phyloP scores from a whole-genome alignment of 2,329 filamentous ascomycete species.

The Lachnellula arida region DNA sequence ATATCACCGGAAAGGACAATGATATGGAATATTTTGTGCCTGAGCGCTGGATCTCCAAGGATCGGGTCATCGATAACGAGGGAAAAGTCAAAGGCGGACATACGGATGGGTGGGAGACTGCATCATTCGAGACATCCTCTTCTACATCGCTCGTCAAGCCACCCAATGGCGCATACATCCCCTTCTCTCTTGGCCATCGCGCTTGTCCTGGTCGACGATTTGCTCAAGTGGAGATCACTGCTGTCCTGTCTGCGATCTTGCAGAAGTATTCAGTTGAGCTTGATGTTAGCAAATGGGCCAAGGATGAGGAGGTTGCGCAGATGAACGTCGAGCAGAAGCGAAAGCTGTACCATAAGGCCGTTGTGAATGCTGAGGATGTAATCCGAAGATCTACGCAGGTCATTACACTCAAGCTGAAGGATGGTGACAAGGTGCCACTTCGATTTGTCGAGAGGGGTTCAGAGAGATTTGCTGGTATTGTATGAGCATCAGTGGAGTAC shows the following conservation, averaged over 20 bases:
- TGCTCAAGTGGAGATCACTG: slow-evolving; percentile 34
- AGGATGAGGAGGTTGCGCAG: slow-evolving; percentile 21
- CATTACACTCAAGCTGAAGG: slow-evolving; percentile 23
- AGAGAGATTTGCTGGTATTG: slow-evolving; percentile 23
- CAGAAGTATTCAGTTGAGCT: slow-evolving; percentile 26
- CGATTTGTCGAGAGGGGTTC: slow-evolving; percentile 24
- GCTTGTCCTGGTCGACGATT: slow-evolving; percentile 35
- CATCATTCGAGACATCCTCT: slow-evolving; percentile 8
- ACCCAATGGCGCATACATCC: slow-evolving; percentile 29
- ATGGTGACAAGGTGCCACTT: slow-evolving; percentile 20
- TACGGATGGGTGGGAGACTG: slow-evolving; percentile 1
- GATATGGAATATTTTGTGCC: slow-evolving; percentile 44
- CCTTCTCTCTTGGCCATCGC: slow-evolving; percentile 35
- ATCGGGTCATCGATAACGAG: not conserved
- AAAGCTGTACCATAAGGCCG: slow-evolving; percentile 23
- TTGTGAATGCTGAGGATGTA: slow-evolving; percentile 13
- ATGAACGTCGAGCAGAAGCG: slow-evolving; percentile 21
- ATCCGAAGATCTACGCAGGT: slow-evolving; percentile 17
- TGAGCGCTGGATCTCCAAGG: slow-evolving; percentile 47
- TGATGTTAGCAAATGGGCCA: slow-evolving; percentile 27
- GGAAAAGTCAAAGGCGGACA: slow-evolving; percentile 1
- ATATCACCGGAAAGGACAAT: not conserved
- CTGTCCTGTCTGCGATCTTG: slow-evolving; percentile 28
- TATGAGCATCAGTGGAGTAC: not conserved
- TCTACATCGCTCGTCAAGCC: slow-evolving; percentile 23